Base-by-base conservation (phyloP, 169 alveolate genomes). In the Babesia bigemina region DNA sequence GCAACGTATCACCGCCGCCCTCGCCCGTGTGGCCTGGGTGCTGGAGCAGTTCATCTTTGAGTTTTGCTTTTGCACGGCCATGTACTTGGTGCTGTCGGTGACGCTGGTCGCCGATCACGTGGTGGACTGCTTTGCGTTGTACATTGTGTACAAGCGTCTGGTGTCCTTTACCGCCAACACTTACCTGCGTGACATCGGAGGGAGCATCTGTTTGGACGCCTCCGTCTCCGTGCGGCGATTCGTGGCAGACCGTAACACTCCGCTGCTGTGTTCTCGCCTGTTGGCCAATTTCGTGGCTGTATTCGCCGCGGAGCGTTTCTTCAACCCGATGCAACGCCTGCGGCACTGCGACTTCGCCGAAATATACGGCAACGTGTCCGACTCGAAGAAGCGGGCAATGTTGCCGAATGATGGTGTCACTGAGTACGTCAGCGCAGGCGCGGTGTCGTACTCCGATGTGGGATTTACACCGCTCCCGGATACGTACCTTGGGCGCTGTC, bases 261-360 rank as follows among this genome's bases (percentile, higher is more conserved):
- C 49, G 22, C 63, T 72, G 26, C 70, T 71, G 3, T 24, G 29
- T 22, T 74, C 50, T 6, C 66, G 88, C 29, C 19, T 81, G 28
- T 26, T 62, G 49, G 83, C 85, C 22, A 81, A 74, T 57, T 24
- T 72, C 26, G 48, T 81, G 29, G 88, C 82, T 16, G 88, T 73
- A 26, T 13, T 57, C 1, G 28, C 48, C 19, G 79, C 76, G 0
- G 66, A 87, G n/a, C 26, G 24, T 17, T n/a, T 42, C 26, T 74
- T 81, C 44, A 76, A 67, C 24, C 72, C 76, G 63, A 69, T 62
- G 33, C 52, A 36, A 9, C 61, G 62, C 8, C 67, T 81, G 63
- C 65, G 76, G 33, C 69, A 67, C 24, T 28, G 60, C 60, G 70
- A 72, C 19, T 81, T 69, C 79, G 48, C n/a, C 33, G 79, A 81